phyloP scores from a whole-genome alignment of 306 rosid species.

The Vicia faba region DNA sequence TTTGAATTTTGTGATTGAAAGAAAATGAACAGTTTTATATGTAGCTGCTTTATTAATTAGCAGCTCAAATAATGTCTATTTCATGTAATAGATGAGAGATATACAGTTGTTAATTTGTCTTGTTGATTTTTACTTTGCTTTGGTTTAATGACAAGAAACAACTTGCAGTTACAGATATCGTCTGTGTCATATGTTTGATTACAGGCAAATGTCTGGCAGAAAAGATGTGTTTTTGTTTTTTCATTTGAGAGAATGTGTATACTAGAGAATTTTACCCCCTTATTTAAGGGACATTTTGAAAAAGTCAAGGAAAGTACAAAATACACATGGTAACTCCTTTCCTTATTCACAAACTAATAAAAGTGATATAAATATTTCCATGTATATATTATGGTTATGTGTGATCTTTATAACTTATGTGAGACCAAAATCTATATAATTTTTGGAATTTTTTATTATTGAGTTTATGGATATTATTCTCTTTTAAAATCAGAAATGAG shows the following conservation, averaged over 20 bases:
- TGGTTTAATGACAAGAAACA: conserved; percentile 9
- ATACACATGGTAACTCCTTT: too few relatives aligned
- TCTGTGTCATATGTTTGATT: background rate
- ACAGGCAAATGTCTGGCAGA: background rate
- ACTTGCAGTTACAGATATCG: background rate
- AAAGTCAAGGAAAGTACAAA: too few relatives aligned
- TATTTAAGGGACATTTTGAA: too few relatives aligned
- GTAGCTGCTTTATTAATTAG: conserved; percentile 3
- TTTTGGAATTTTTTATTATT: too few relatives aligned
- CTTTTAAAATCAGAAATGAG: too few relatives aligned
- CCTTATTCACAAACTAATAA: too few relatives aligned
- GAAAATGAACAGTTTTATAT: background rate
- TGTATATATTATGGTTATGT: too few relatives aligned
- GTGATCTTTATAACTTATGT: too few relatives aligned
- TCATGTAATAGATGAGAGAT: background rate
- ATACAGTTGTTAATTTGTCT: background rate
- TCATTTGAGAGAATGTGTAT: background rate
- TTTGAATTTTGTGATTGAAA: background rate
- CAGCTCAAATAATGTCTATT: background rate
- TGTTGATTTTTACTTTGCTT: background rate
- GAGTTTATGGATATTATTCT: too few relatives aligned
- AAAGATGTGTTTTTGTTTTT: background rate
- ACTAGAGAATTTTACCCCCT: too few relatives aligned
- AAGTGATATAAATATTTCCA: too few relatives aligned
- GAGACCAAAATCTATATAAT: too few relatives aligned